Conservation (phyloP, 78 protist genomes). For the Dictyostelium citrinum region DNA sequence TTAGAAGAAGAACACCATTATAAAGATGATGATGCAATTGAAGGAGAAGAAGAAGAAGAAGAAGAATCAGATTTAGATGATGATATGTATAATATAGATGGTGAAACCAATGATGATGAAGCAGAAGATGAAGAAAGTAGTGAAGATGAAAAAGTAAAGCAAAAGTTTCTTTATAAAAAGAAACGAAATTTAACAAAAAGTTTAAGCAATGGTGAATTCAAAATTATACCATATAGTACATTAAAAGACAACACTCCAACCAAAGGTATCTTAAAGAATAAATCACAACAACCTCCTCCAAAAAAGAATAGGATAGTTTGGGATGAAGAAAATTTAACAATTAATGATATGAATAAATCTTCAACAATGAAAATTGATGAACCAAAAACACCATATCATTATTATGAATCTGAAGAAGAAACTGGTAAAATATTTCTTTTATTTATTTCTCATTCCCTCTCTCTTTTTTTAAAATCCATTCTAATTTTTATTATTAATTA, state of each 20-base stretch:
- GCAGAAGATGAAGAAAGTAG: background rate
- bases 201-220: background rate
- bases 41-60: background rate
- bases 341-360: constrained; percentile 33
- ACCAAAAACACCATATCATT: constrained; percentile 73
- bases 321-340: constrained; percentile 64
- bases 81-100: constrained; percentile 33
- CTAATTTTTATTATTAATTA: background rate
- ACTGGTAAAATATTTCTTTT: background rate
- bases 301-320: constrained; percentile 53
- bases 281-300: constrained; percentile 20
- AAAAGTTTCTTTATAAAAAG: background rate
- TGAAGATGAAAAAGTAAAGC: background rate
- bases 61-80: constrained; percentile 29
- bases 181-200: background rate
- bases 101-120: constrained; percentile 23
- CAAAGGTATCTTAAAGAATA: constrained; percentile 57
- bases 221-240: constrained; percentile 46
- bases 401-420: constrained; percentile 76
- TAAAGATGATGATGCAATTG: background rate
- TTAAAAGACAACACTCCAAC: constrained; percentile 21
- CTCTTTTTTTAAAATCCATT: too few relatives aligned
- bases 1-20: background rate
- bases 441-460: background rate
- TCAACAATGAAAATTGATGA: constrained; percentile 71